Base-by-base conservation (phyloP, 805 yeast genomes). In the Barnettozyma botsteinii region DNA sequence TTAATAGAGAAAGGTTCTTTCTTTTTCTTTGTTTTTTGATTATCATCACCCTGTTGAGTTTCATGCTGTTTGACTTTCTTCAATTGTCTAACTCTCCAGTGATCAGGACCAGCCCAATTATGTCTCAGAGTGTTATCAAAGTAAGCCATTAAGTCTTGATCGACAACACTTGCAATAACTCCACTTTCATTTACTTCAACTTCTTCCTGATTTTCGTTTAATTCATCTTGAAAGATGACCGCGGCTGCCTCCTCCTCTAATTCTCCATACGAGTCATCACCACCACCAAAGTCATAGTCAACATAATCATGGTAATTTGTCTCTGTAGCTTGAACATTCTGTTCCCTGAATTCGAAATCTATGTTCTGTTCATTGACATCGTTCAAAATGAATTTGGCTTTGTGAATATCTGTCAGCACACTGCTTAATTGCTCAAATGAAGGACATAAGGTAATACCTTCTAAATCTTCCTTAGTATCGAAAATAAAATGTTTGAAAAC, bases 61-160 rank as follows among this genome's bases (percentile, higher is more conserved):
- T 32, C 40, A 32, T 20, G 32, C 37, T 47, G 37, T 19, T 31
- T 48, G 6, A 30, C 49, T 48, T 69, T 69, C 51, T 77, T 81
- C 35, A 81, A 59, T 12, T 77, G 73, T 31, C 73, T 66, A 10
- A 91, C 82, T 60, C 83, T 84, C 97, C 97, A 91, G 61, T 86
- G 94, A 48, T 85, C 91, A 12, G 91, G 84, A 8, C 97, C 97
- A 22, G 94, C 75, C 96, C 97, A 89, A 56, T 78, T 83, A 33
- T 59, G 59, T 42, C 70, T 74, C 61, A 86, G 68, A 17, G 77
- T 71, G 38, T 77, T 79, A 56, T 88, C 96, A 60, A 87, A 87
- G 56, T 86, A 83, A 3, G 88, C 82, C 74, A 85, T 77, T 31
- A 86, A 62, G 51, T 81, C 85, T 35, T 69, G 70, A 50, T 79